Conservation (phyloP, 2,329 filamentous ascomycete genomes). For the Fusarium sp. region DNA sequence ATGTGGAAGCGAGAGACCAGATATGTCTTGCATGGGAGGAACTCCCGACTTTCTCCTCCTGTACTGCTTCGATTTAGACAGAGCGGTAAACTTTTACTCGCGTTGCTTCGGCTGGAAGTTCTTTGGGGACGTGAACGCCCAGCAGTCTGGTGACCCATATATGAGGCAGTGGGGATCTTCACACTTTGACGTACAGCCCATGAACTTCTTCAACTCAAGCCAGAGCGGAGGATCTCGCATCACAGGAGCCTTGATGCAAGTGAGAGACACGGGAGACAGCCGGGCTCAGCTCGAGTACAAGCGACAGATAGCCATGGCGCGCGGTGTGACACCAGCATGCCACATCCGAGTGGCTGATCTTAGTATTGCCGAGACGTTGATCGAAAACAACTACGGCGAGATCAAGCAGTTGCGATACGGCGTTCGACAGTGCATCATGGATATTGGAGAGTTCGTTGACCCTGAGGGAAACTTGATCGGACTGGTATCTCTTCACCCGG, state of each 20-base stretch:
- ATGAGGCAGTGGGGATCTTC: constrained; percentile 37
- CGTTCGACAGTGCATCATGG: constrained; percentile 38
- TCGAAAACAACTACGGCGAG: constrained; percentile 32
- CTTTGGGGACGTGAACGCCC: constrained; percentile 34
- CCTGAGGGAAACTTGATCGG: constrained; percentile 41
- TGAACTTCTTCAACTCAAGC: constrained; percentile 40
- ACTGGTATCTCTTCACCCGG: constrained; percentile 35
- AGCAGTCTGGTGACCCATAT: constrained; percentile 10
- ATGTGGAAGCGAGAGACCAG: constrained; percentile 12
- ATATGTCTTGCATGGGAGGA: constrained; percentile 12
- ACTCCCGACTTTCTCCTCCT: constrained; percentile 38
- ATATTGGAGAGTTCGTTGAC: constrained; percentile 41
- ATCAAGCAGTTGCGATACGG: constrained; percentile 38
- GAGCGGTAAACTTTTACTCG: constrained; percentile 37
- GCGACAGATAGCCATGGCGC: constrained; percentile 22
- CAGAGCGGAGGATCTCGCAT: constrained; percentile 13
- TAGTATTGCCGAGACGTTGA: constrained; percentile 32
- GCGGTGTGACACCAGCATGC: constrained; percentile 26
- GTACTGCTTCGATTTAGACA: constrained; percentile 34
- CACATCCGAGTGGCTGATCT: constrained; percentile 41
- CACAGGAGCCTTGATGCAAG: constrained; percentile 35
- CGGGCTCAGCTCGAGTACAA: constrained; percentile 25
- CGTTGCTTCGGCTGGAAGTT: constrained; percentile 40
- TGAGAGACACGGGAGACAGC: constrained; percentile 11
- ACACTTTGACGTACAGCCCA: constrained; percentile 33